A percentile compares a stretch with the other conserved stretches of the same genome.
Conservation (phyloP, 768 basidiomycete species). For the Lentinula guzmanii region DNA sequence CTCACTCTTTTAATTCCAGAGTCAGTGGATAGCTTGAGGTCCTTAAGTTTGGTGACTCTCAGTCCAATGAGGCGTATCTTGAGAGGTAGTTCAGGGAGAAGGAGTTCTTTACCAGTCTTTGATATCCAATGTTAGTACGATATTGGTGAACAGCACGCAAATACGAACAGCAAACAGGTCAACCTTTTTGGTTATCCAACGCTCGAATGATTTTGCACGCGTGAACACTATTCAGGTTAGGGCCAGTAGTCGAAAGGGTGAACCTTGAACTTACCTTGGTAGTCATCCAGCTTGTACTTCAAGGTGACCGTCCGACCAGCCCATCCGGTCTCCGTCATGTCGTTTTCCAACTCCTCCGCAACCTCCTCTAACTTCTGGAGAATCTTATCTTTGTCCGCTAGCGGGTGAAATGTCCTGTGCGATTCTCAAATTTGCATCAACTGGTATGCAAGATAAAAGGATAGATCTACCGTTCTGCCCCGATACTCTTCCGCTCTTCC, state of each 20-base stretch:
- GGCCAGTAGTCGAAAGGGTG: neutral
- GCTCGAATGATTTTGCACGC: constrained; percentile 73
- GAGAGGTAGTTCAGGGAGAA: constrained; percentile 76
- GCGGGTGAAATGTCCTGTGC: constrained; percentile 68
- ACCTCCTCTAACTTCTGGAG: constrained; percentile 75
- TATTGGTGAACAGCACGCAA: neutral
- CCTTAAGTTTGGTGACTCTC: constrained; percentile 83
- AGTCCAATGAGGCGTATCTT: constrained; percentile 83
- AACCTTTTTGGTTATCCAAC: constrained; percentile 73
- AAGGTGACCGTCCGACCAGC: constrained; percentile 84
- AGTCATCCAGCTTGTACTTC: constrained; percentile 91
- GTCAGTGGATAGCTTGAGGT: constrained; percentile 47
- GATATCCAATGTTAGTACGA: constrained; percentile 9
- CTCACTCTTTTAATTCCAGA: constrained; percentile 72
- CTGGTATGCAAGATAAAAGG: neutral
- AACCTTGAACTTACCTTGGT: constrained; percentile 48
- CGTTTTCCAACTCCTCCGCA: constrained; percentile 73
- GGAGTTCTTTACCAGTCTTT: constrained; percentile 75
- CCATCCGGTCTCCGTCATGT: constrained; percentile 78
- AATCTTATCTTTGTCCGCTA: constrained; percentile 60
- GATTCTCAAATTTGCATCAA: neutral
- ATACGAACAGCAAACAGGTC: constrained; percentile 67
- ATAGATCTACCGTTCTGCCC: constrained; percentile 67
- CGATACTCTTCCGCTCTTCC: constrained; percentile 88
- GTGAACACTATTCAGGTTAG: constrained; percentile 52